Percentiles rank a stretch among this genome's conserved stretches.
Conservation (phyloP, 495 filamentous ascomycete genomes). For the Pseudotulostoma volvatum region DNA sequence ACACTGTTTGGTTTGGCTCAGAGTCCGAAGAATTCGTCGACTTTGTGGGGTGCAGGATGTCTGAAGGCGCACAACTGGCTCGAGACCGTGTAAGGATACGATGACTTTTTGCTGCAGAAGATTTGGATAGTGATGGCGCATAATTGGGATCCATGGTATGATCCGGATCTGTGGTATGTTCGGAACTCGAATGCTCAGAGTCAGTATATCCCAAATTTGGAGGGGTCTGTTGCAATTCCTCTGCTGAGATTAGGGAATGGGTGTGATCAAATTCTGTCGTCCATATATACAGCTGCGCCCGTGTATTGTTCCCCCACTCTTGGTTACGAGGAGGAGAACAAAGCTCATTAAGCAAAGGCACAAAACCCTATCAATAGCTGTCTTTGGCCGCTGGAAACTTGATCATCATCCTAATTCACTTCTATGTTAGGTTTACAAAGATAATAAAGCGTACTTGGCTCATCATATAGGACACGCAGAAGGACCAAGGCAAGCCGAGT, state of each 20-base stretch:
- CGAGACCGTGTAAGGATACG: too few species aligned
- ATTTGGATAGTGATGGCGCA: too few species aligned
- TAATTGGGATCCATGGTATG: too few species aligned
- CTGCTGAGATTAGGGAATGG: constrained; percentile 9
- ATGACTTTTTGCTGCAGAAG: too few species aligned
- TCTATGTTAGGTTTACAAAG: constrained; percentile 15
- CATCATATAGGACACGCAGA: too few species aligned
- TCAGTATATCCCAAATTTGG: constrained; percentile 4
- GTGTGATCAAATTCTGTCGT: constrained; percentile 11
- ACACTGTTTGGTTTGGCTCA: constrained; percentile 11
- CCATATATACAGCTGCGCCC: constrained; percentile 10
- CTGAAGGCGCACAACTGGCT: too few species aligned
- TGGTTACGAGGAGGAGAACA: constrained; percentile 10
- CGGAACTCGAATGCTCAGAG: too few species aligned
- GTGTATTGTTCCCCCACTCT: constrained; percentile 17
- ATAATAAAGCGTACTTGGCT: constrained; percentile 13
- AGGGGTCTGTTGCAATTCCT: constrained; percentile 8
- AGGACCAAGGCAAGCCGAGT: constrained; percentile 13
- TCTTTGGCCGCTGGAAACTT: constrained; percentile 4
- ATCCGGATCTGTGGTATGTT: too few species aligned
- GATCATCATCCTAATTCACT: constrained; percentile 3
- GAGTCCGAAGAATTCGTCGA: too few species aligned
- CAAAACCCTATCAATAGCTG: constrained; percentile 10
- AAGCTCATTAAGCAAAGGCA: constrained; percentile 19
- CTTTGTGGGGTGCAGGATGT: too few species aligned